Evolutionary conservation across 73 alveolate genomes (phyloP), one percentile per base, ranked within the genome.

Genomic region (Tetrahymena elliotti): DNA sequence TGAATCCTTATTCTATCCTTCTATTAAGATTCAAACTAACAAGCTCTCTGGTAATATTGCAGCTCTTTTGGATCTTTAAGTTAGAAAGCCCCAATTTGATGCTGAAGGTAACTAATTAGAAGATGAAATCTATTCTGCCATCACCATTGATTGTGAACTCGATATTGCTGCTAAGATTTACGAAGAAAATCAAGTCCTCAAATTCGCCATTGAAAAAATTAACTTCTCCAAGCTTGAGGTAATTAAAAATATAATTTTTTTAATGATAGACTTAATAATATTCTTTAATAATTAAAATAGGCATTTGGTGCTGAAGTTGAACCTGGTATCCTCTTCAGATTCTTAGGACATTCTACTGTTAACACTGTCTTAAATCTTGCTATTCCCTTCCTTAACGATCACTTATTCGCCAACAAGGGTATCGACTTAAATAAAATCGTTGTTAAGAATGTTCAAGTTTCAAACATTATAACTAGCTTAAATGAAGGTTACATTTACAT

Each of bases 151-250:
- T 68, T 68, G 88, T 68, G 88, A 68, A 68, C 88, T 68, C n/a
- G 88, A 68, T 27, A 1, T 68, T 10, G 10, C 88, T 68, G 88
- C 88, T 68, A 68, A 31, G 22, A 24, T 68, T 16, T 68, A 24
- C 36, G 88, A 68, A 68, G 88, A 68, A 68, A 68, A 68, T 11
- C 16, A 68, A 27, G 36, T 68, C 38, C 88, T 68, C 10, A 68
- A 68, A 16, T 68, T 68, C 88, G 16, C 88, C 0, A 0, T 68
- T 0, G 88, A 27, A 68, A 31, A 36, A 9, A 68, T 68, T 31
- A 68, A 68, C 88, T 68, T 68, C 88, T 68, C 88, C n/a, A 68
- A 68, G 88, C 88, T 68, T 68, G 88, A 68, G n/a, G 88, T 68
- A 68, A 68, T 47, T 47, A 47, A 18, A 3, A 1, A 47, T 47